Conservation (phyloP, 805 yeast species). For the Metschnikowia cerradonensis region DNA sequence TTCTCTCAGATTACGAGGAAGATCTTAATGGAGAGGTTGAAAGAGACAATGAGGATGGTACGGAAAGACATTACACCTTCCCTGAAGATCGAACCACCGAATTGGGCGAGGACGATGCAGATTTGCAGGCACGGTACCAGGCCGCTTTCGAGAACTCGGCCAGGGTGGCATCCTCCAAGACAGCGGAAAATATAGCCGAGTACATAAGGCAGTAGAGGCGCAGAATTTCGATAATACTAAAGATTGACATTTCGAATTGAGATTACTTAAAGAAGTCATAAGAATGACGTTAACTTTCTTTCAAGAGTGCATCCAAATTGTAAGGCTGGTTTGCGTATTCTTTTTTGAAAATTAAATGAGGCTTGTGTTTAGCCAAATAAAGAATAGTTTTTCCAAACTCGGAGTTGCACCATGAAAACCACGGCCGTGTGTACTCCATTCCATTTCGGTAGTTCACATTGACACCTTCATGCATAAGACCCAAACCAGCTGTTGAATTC, state of each 20-base stretch:
- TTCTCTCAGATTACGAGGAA: constrained; percentile 50
- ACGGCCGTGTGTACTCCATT: constrained; percentile 63
- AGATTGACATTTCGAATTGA: neutral
- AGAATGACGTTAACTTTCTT: neutral
- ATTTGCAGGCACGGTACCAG: constrained; percentile 66
- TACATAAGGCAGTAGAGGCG: constrained; percentile 40
- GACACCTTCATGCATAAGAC: constrained; percentile 81
- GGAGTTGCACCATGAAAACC: constrained; percentile 95
- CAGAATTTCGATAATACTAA: neutral
- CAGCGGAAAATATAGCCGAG: constrained; percentile 70
- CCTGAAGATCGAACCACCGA: constrained; percentile 65
- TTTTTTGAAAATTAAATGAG: constrained; percentile 60
- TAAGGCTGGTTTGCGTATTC: constrained; percentile 29
- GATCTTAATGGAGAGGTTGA: constrained; percentile 44
- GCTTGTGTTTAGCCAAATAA: constrained; percentile 68
- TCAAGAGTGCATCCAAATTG: constrained; percentile 24
- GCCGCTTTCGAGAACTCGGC: constrained; percentile 63
- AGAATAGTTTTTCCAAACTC: constrained; percentile 87
- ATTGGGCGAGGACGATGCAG: constrained; percentile 44
- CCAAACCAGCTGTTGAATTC: constrained; percentile 65
- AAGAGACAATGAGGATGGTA: constrained; percentile 41
- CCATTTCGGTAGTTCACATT: constrained; percentile 53
- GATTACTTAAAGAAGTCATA: neutral
- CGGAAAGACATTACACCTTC: constrained; percentile 64
- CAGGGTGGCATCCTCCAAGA: constrained; percentile 56